Percentiles rank a stretch among this genome's conserved stretches.
Conservation (phyloP, 371 early-diverging fungal genomes). For the Mucor sp. region DNA sequence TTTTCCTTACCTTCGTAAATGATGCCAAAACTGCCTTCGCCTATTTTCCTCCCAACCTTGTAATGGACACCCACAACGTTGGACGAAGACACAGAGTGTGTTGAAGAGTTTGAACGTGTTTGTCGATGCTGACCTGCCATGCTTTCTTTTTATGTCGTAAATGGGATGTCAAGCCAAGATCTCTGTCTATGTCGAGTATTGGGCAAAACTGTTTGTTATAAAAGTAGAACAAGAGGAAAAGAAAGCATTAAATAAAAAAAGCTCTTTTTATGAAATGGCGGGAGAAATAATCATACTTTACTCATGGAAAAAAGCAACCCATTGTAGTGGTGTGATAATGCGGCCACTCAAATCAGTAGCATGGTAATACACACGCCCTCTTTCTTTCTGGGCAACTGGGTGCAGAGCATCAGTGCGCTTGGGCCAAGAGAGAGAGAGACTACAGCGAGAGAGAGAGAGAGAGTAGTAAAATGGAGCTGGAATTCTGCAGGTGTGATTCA, state of each 20-base stretch:
- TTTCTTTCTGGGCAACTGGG: too few relatives aligned
- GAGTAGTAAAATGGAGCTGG: background rate
- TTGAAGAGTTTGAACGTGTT: slow-evolving; percentile 20
- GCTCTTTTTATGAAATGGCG: background rate
- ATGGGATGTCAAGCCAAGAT: background rate
- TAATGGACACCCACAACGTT: slow-evolving; percentile 91
- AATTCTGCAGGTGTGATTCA: background rate
- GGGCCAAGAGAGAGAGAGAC: background rate
- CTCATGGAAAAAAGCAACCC: background rate
- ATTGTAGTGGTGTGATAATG: background rate
- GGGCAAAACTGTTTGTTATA: background rate
- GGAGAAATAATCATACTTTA: background rate
- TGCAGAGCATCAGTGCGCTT: background rate
- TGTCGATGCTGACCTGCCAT: slow-evolving; percentile 27
- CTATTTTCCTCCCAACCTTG: slow-evolving; percentile 92
- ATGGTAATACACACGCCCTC: background rate
- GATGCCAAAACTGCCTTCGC: slow-evolving; percentile 95
- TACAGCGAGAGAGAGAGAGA: background rate
- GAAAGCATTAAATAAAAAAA: background rate
- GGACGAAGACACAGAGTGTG: slow-evolving; percentile 23
- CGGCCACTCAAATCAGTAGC: background rate
- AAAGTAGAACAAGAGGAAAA: background rate
- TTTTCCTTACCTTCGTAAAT: slow-evolving; percentile 95
- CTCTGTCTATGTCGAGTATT: background rate
- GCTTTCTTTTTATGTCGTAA: background rate